These are phyloP conservation scores for Chlorella sp. DNA, from an alignment of 139 green algal genomes.

Conservation along the genomic window DNA sequence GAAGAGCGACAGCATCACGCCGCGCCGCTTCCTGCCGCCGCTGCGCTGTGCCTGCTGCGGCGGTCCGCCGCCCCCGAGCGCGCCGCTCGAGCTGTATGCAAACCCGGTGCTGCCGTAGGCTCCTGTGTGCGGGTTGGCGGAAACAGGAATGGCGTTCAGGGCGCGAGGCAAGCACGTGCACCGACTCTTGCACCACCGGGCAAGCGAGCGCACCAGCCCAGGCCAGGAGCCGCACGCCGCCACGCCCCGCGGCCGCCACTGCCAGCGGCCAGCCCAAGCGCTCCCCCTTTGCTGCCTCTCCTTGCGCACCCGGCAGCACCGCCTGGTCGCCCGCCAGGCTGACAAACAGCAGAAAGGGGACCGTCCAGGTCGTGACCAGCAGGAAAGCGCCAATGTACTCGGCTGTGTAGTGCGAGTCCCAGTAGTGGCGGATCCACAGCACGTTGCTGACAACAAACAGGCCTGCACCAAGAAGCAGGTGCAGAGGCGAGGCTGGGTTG, in stretches of 20 bases:
- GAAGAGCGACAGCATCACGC: constrained; percentile 41
- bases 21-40: constrained; percentile 35
- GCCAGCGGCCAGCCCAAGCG: not conserved
- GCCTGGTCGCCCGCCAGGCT: constrained; percentile 46
- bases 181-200: not conserved
- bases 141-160: not conserved
- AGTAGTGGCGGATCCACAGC: constrained; percentile 43
- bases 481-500: too few species aligned
- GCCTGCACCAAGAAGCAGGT: not conserved
- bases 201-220: not conserved
- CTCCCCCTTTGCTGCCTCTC: not conserved
- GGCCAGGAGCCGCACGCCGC: not conserved
- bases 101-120: not conserved
- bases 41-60: not conserved
- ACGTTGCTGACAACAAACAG: constrained; percentile 27
- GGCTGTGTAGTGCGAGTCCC: constrained; percentile 33
- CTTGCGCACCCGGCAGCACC: constrained; percentile 33
- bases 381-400: constrained; percentile 59
- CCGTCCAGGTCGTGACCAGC: constrained; percentile 47
- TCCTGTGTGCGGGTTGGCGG: not conserved
- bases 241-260: not conserved
- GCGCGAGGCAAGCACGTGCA: not conserved
- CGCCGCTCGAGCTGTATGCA: not conserved
- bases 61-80: not conserved
- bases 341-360: constrained; percentile 51